Evolutionary conservation across 805 yeast genomes (phyloP), one percentile per base, ranked within the genome.

Genomic region (Metschnikowia kofuensis): DNA sequence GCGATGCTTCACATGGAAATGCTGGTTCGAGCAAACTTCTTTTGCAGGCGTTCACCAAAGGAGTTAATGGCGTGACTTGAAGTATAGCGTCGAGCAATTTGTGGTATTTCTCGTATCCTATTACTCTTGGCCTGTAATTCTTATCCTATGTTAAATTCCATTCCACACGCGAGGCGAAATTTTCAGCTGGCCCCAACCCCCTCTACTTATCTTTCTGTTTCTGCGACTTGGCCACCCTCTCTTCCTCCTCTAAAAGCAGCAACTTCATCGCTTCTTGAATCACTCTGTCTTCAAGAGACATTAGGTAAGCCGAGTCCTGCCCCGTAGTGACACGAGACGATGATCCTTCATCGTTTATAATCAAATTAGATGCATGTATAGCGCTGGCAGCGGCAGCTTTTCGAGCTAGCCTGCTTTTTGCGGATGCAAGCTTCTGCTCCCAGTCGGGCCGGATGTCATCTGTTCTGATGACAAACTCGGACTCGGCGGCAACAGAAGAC

Each of bases 381-480:
- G 96, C 96, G 32, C 89, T 88, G 0, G 98, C 98, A 12, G 96
- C 89, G 0, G 97, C 97, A 0, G 97, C 84, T 59, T 89, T 78
- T 49, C 96, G 78, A 0, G 96, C 96, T 34, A 89, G 69, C 55
- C 84, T 84, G 50, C 84, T 77, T 44, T 91, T 78, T 5, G 96
- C 96, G 44, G 80, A 75, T 8, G 77, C 73, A 42, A 92, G 76
- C 54, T 83, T 86, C 15, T 75, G 68, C 59, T 88, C 90, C 99
- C 99, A 92, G 61, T 89, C 96, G 1, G 99, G 98, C 44, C 97
- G 76, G 38, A 92, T 87, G 53, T 66, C 69, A 67, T 92, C 99
- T 9, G 89, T 81, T 0, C 92, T 83, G 27, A 90, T 76, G 5
- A 88, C 96, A 11, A 77, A 78, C 5, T 85, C 81, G 28, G 87